Percentiles rank a stretch among this genome's conserved stretches.
These are phyloP conservation scores for Arthrobotrys entomopaga DNA, from an alignment of 2,329 filamentous ascomycete species.

Conservation along the genomic window DNA sequence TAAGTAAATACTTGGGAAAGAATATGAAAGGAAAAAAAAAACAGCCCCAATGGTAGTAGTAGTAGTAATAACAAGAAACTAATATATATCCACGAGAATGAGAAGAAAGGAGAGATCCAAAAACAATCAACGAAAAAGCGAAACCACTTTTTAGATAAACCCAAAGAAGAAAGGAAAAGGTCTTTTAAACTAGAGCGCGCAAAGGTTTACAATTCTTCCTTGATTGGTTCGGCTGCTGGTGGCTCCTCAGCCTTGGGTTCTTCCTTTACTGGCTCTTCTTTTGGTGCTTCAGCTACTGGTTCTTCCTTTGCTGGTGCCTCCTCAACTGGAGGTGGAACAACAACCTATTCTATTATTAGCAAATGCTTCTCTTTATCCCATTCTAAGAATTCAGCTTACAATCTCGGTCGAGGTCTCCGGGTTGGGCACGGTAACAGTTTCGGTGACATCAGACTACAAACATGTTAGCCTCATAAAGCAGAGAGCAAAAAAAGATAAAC, in stretches of 20 bases:
- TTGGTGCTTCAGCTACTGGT: not conserved
- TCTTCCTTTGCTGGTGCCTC: not conserved
- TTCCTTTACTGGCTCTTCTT: slow-evolving; percentile 3
- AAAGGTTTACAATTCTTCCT: slow-evolving; percentile 33
- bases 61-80: not conserved
- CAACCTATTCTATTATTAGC: slow-evolving; percentile 22
- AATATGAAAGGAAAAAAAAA: slow-evolving; percentile 16
- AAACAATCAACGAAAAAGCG: not conserved
- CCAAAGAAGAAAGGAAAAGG: slow-evolving; percentile 6
- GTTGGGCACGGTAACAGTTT: slow-evolving; percentile 31
- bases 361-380: not conserved
- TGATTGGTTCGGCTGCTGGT: not conserved
- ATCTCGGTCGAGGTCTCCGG: slow-evolving; percentile 21
- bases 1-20: slow-evolving; percentile 20
- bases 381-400: slow-evolving; percentile 21
- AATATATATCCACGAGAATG: slow-evolving; percentile 31
- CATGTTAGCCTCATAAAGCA: slow-evolving; percentile 7
- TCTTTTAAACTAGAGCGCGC: not conserved
- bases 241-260: not conserved
- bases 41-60: slow-evolving; percentile 4
- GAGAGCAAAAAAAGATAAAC: not conserved
- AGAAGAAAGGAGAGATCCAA: slow-evolving; percentile 16
- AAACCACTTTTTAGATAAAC: slow-evolving; percentile 19
- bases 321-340: not conserved
- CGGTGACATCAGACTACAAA: slow-evolving; percentile 10